phyloP scores from a whole-genome alignment of 148 eudicot species.

The Gaultheria prostrata region DNA sequence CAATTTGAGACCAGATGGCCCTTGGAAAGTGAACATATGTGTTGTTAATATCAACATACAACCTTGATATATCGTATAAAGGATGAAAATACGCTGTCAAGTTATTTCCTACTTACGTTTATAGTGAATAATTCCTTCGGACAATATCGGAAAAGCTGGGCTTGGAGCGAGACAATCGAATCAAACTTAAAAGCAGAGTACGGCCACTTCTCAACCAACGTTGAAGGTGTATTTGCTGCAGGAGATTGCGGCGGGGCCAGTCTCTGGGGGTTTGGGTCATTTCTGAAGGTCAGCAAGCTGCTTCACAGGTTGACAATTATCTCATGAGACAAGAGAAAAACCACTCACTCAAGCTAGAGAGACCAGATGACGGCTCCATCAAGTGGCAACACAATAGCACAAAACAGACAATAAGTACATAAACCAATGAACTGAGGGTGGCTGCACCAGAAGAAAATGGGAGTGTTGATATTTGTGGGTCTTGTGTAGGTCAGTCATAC shows the following conservation, averaged over 20 bases:
- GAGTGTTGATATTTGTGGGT: not conserved
- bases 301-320: slow-evolving; percentile 75
- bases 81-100: slow-evolving; percentile 23
- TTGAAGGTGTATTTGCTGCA: slow-evolving; percentile 91
- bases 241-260: slow-evolving; percentile 98
- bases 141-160: slow-evolving; percentile 74
- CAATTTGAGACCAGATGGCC: not conserved
- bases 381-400: slow-evolving; percentile 37
- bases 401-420: slow-evolving; percentile 30
- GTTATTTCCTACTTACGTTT: slow-evolving; percentile 10
- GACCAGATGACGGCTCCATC: slow-evolving; percentile 18
- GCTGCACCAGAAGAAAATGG: not conserved
- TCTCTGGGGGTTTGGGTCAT: slow-evolving; percentile 97
- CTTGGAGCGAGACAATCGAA: slow-evolving; percentile 73
- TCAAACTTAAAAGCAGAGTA: slow-evolving; percentile 71
- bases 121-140: slow-evolving; percentile 29
- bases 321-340: slow-evolving; percentile 55
- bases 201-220: slow-evolving; percentile 53
- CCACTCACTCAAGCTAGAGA: slow-evolving; percentile 14
- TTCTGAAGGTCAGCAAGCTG: slow-evolving; percentile 92
- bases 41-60: not conserved
- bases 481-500: not conserved
- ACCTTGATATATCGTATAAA: not conserved
- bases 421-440: slow-evolving; percentile 5
- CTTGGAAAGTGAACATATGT: not conserved